phyloP scores from a whole-genome alignment of 208 protist genomes.

The Acanthamoeba royreba region DNA sequence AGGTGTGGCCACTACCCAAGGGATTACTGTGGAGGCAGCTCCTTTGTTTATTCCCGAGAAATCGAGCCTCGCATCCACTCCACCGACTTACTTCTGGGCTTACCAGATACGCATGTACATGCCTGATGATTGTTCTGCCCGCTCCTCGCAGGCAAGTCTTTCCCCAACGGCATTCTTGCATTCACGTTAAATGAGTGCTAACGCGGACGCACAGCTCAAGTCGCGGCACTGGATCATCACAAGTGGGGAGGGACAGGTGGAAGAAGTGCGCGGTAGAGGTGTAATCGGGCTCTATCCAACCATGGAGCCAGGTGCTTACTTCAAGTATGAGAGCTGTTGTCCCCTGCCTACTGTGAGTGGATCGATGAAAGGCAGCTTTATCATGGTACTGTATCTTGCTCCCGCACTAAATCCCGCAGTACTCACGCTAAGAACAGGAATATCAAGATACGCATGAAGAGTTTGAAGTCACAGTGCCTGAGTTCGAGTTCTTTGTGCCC shows the following conservation, averaged over 20 bases:
- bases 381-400: conserved; percentile 5
- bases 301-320: conserved; percentile 36
- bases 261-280: conserved; percentile 22
- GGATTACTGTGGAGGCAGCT: neutral
- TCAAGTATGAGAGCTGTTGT: conserved; percentile 49
- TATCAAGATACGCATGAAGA: neutral
- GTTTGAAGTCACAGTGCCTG: neutral
- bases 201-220: neutral
- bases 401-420: neutral
- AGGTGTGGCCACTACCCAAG: neutral
- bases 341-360: neutral
- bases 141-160: neutral
- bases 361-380: conserved; percentile 10
- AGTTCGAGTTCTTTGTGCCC: conserved; percentile 36
- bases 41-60: conserved; percentile 34
- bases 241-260: neutral
- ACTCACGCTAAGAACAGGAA: neutral
- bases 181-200: neutral
- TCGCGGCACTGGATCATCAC: conserved; percentile 40
- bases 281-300: conserved; percentile 24
- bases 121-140: neutral
- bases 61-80: neutral
- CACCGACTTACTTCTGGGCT: conserved; percentile 44
- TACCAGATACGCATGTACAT: conserved; percentile 38
- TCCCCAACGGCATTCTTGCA: neutral